These are phyloP conservation scores for Henckelia pumila DNA, from an alignment of 257 asterid genomes.

Conservation along the genomic window DNA sequence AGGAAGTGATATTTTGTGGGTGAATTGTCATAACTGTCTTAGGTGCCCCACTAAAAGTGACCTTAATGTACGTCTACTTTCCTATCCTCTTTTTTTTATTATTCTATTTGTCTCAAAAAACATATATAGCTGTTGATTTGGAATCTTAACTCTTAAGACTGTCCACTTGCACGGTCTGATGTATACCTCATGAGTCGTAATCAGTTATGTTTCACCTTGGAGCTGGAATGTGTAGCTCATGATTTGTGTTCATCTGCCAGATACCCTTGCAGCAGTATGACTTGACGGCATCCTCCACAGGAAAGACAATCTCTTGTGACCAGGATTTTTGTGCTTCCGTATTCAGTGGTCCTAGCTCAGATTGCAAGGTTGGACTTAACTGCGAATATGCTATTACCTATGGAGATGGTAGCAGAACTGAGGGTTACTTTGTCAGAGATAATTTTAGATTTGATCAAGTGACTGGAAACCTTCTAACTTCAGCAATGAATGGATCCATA, in stretches of 20 bases:
- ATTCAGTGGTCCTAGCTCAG: constrained; percentile 44
- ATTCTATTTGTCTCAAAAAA: not conserved
- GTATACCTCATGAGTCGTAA: not conserved
- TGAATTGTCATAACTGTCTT: constrained; percentile 78
- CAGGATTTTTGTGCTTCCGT: constrained; percentile 69
- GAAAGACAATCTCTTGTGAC: constrained; percentile 58
- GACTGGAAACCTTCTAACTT: constrained; percentile 70
- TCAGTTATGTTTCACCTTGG: constrained; percentile 13
- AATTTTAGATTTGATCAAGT: constrained; percentile 64
- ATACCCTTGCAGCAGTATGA: constrained; percentile 72
- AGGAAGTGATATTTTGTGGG: constrained; percentile 98
- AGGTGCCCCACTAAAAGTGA: constrained; percentile 81
- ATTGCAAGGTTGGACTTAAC: constrained; percentile 67
- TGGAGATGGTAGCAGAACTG: constrained; percentile 90
- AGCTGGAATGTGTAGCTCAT: constrained; percentile 15
- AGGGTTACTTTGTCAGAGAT: constrained; percentile 83
- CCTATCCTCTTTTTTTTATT: not conserved
- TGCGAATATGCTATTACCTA: constrained; percentile 81
- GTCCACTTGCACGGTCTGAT: not conserved
- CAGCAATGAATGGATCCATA: constrained; percentile 70
- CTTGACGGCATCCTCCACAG: constrained; percentile 71
- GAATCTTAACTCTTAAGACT: constrained; percentile 18
- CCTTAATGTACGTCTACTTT: constrained; percentile 56
- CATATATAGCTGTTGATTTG: not conserved
- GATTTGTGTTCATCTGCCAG: constrained; percentile 41